phyloP scores from a whole-genome alignment of 2,329 filamentous ascomycete species.

The Neonectria punicea region DNA sequence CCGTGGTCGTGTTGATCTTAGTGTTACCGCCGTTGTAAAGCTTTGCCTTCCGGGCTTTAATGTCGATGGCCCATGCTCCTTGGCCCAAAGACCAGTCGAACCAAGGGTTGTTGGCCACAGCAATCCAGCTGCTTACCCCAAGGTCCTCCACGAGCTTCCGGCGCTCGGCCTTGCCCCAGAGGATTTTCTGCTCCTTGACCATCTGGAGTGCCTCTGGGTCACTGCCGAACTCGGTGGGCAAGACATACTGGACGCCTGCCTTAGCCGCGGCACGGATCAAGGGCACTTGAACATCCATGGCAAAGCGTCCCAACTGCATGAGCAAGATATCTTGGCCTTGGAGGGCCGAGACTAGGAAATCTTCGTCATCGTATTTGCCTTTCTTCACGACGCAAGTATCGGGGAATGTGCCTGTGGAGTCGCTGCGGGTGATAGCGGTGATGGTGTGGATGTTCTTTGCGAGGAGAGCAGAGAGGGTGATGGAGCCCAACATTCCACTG shows the following conservation, averaged over 20 bases:
- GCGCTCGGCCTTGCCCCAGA: constrained; percentile 40
- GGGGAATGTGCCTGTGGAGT: constrained; percentile 54
- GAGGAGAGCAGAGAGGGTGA: constrained; percentile 52
- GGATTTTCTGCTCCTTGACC: constrained; percentile 35
- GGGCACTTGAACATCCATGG: constrained; percentile 37
- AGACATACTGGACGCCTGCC: constrained; percentile 45
- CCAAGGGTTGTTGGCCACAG: constrained; percentile 48
- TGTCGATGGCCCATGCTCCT: constrained; percentile 47
- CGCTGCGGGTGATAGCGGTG: constrained; percentile 60
- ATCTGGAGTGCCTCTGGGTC: constrained; percentile 39
- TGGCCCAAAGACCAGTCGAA: constrained; percentile 44
- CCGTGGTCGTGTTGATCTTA: constrained; percentile 44
- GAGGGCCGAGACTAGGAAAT: constrained; percentile 43
- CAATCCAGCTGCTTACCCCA: constrained; percentile 46
- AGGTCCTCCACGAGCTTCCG: constrained; percentile 45
- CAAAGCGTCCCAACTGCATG: constrained; percentile 30
- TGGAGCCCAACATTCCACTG: constrained; percentile 51
- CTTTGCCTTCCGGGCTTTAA: constrained; percentile 42
- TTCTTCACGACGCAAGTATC: constrained; percentile 50
- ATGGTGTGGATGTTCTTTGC: constrained; percentile 58
- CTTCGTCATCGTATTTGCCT: constrained; percentile 59
- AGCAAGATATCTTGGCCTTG: constrained; percentile 49
- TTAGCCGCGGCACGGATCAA: constrained; percentile 48
- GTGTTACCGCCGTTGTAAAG: constrained; percentile 46
- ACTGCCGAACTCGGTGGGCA: constrained; percentile 48